These are phyloP conservation scores for Boletellus ananiceps DNA, from an alignment of 768 basidiomycete species.

Conservation along the genomic window DNA sequence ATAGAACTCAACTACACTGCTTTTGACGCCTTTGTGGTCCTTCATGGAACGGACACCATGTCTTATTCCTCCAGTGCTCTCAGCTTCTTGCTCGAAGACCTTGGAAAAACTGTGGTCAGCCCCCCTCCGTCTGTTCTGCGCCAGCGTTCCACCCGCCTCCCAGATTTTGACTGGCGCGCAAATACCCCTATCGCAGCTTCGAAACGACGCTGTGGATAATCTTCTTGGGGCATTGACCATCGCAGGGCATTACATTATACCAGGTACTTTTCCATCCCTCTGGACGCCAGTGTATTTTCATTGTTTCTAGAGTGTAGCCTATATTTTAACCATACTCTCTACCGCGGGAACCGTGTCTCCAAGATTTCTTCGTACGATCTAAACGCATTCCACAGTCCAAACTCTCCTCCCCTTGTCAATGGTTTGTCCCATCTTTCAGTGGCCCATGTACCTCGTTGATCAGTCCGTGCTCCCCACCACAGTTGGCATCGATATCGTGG, in stretches of 20 bases:
- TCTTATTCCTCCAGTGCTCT: slow-evolving; percentile 84
- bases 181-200: slow-evolving; percentile 83
- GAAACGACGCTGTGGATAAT: slow-evolving; percentile 95
- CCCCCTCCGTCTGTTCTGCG: background rate
- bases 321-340: slow-evolving; percentile 88
- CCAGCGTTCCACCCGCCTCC: background rate
- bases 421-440: slow-evolving; percentile 37
- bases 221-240: slow-evolving; percentile 84
- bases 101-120: slow-evolving; percentile 84
- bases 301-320: slow-evolving; percentile 65
- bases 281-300: background rate
- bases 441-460: slow-evolving; percentile 1
- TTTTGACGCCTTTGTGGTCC: slow-evolving; percentile 87
- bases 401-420: slow-evolving; percentile 77
- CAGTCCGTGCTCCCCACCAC: background rate
- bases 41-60: slow-evolving; percentile 94
- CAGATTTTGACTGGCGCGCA: slow-evolving; percentile 92
- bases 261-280: slow-evolving; percentile 47
- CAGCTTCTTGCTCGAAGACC: slow-evolving; percentile 87
- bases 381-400: slow-evolving; percentile 80
- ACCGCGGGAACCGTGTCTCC: slow-evolving; percentile 79
- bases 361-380: slow-evolving; percentile 81
- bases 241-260: slow-evolving; percentile 88
- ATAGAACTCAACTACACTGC: slow-evolving; percentile 84
- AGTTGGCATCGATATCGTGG: slow-evolving; percentile 88